Evolutionary conservation across 768 basidiomycete genomes (phyloP).

Genomic region (Russula virescens): DNA sequence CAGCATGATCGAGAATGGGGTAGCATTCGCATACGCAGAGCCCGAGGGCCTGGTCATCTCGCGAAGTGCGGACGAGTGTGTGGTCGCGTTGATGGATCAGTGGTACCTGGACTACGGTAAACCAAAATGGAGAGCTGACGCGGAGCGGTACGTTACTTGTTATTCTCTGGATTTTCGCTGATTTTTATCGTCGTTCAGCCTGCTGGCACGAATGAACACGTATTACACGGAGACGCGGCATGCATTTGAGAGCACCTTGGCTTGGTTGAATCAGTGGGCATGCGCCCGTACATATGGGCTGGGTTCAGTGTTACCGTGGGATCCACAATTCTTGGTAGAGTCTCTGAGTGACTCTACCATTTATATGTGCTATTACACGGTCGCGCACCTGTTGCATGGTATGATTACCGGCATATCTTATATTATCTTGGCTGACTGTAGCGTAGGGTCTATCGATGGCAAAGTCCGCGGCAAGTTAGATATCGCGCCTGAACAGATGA

Average conservation of each 20-base stretch:
- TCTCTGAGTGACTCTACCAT: conserved; percentile 96
- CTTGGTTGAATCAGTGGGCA: conserved; percentile 98
- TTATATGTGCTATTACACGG: conserved; percentile 98
- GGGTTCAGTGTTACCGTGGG: conserved; percentile 95
- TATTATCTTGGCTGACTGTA: conserved; percentile 13
- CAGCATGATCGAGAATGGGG: conserved; percentile 66
- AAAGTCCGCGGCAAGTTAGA: conserved; percentile 73
- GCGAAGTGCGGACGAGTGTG: conserved; percentile 93
- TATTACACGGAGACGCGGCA: conserved; percentile 91
- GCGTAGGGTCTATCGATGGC: conserved; percentile 69
- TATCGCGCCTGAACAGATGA: conserved; percentile 88
- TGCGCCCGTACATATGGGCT: conserved; percentile 97
- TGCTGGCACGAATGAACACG: conserved; percentile 81
- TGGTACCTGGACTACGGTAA: conserved; percentile 99
- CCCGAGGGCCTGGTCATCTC: conserved; percentile 89
- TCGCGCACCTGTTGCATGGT: conserved; percentile 89
- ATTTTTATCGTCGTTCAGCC: conserved; percentile 37
- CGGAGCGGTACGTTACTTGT: conserved; percentile 59
- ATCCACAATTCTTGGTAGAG: conserved; percentile 93
- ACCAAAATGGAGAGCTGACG: conserved; percentile 75
- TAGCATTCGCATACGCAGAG: conserved; percentile 91
- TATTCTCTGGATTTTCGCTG: background rate
- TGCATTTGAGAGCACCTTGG: conserved; percentile 83
- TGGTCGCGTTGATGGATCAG: conserved; percentile 97
- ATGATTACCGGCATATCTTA: conserved; percentile 25